phyloP scores from a whole-genome alignment of 2,329 filamentous ascomycete genomes.

The Fusarium poae region DNA sequence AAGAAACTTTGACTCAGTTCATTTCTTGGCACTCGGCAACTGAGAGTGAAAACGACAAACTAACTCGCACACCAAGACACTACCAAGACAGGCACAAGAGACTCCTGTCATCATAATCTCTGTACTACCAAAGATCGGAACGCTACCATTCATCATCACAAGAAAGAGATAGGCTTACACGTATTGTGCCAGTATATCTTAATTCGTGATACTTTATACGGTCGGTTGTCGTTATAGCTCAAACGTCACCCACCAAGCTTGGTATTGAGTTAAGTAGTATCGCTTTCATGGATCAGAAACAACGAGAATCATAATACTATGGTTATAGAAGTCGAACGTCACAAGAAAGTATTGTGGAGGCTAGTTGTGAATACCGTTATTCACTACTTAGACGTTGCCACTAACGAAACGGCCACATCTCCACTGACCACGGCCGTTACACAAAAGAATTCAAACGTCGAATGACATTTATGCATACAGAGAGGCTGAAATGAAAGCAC shows the following conservation, averaged over 20 bases:
- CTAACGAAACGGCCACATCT: neutral
- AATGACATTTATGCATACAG: neutral
- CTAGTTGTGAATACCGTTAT: neutral
- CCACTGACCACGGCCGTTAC: neutral
- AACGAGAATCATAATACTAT: neutral
- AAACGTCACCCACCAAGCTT: neutral
- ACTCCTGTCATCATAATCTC: neutral
- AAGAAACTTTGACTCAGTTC: neutral
- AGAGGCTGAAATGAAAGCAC: neutral
- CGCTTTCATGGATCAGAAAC: neutral
- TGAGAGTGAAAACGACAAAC: neutral
- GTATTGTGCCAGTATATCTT: neutral
- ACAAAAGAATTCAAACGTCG: neutral
- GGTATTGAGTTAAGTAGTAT: neutral
- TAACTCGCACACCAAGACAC: neutral
- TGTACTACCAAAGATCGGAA: neutral
- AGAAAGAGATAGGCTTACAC: neutral
- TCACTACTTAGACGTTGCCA: neutral
- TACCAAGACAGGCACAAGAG: neutral
- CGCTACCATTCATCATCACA: neutral
- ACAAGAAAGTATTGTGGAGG: neutral
- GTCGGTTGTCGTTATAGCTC: neutral
- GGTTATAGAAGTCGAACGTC: too few relatives aligned
- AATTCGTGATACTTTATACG: neutral
- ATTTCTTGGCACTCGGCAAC: neutral